phyloP scores from a whole-genome alignment of 768 basidiomycete genomes.

The Terana coerulea region DNA sequence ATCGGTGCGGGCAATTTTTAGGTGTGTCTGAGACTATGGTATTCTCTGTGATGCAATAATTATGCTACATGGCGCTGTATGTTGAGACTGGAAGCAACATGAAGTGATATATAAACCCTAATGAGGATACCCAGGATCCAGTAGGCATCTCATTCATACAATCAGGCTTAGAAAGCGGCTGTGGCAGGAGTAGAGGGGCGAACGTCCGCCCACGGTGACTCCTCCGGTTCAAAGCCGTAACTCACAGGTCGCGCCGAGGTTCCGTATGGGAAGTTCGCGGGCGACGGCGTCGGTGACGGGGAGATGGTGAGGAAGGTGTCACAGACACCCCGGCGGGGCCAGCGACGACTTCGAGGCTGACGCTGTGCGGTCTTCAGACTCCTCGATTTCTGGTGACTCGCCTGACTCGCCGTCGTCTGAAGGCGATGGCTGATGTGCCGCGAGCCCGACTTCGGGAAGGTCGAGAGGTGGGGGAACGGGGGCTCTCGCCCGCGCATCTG shows the following conservation, averaged over 20 bases:
- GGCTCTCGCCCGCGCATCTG: neutral
- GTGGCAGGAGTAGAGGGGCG: constrained; percentile 15
- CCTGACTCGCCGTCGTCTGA: neutral
- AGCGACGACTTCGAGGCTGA: neutral
- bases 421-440: neutral
- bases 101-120: neutral
- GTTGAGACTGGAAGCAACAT: neutral
- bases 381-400: neutral
- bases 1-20: neutral
- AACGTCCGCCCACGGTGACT: constrained; percentile 27
- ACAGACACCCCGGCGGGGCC: constrained; percentile 1
- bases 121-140: neutral
- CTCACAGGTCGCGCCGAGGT: constrained; percentile 14
- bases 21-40: neutral
- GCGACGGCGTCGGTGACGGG: constrained; percentile 18
- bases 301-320: constrained; percentile 4
- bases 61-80: constrained; percentile 8
- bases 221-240: constrained; percentile 24
- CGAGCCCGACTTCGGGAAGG: constrained; percentile 7
- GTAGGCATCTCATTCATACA: too few relatives aligned
- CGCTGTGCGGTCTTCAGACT: neutral
- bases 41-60: neutral
- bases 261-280: constrained; percentile 18
- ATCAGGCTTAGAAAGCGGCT: constrained; percentile 11
- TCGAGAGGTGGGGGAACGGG: constrained; percentile 11